Base-by-base conservation (phyloP, 345 rosid genomes). In the Acer campestre region DNA sequence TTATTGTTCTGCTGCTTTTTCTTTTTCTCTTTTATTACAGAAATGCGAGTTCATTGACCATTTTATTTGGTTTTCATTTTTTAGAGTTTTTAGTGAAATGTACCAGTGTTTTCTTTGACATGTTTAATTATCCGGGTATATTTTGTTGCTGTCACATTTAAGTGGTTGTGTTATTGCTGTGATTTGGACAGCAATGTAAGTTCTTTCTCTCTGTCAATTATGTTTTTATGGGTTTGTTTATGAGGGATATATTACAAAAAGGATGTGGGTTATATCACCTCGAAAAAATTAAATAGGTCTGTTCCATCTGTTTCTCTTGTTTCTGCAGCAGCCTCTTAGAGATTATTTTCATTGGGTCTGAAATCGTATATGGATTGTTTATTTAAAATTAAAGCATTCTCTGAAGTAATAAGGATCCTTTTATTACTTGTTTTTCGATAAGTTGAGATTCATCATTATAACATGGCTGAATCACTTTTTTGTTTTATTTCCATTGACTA, bases 281-380 rank as follows among this genome's bases (percentile, higher is more conserved):
- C 11, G 17, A 55, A 18, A 17, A 17, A 31, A 23, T 46, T 10
- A 46, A 10, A 55, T 10, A 58, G 35, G 16, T 7, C 7, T 6
- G 29, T 18, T 12, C 58, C 31, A 7, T 7, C 7, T 6, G n/a
- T 27, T 11, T 71, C n/a, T 10, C 42, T 27, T 40, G 23, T 4
- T 73, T 71, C 48, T 46, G 22, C 35, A 8, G 0, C 35, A 44
- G 9, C 12, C 10, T 61, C 12, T 14, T 62, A 22, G 18, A 73
- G 6, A 27, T 42, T 16, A 17, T 31, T 25, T 12, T 10, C n/a
- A 16, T 7, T 14, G 17, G 18, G 22, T 62, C 31, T 73, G 46
- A 44, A 53, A 56, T 38, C 16, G 38, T 35, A 71, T 58, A 71
- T 31, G 73, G 61, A 69, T 69, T 69, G 25, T 27, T 51, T 70